A percentile compares a stretch with the other conserved stretches of the same genome.
Conservation (phyloP, 176 grass and related monocot species). For the Triticum monococcum region DNA sequence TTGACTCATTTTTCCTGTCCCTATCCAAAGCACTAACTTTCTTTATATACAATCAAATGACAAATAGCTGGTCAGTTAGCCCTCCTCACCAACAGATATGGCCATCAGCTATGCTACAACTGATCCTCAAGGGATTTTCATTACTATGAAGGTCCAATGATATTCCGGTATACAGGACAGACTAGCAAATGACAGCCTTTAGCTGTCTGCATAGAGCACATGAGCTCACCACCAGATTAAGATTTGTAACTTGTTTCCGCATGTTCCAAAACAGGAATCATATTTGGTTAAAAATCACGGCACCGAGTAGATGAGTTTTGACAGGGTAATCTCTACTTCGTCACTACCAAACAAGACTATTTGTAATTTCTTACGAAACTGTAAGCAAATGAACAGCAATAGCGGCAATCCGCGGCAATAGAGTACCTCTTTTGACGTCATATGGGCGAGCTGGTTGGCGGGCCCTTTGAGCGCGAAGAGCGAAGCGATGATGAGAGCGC, state of each 20-base stretch:
- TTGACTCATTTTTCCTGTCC: background rate
- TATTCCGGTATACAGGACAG: background rate
- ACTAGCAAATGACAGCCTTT: background rate
- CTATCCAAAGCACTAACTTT: background rate
- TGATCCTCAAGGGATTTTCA: background rate
- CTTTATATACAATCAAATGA: background rate
- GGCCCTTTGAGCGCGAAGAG: slow-evolving; percentile 96
- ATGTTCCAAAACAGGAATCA: background rate
- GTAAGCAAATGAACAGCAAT: background rate
- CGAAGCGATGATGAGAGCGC: slow-evolving; percentile 82
- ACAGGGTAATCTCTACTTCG: background rate
- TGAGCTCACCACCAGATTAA: background rate
- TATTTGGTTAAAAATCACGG: background rate
- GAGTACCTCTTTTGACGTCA: slow-evolving; percentile 89
- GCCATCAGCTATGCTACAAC: background rate
- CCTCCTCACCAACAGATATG: no score
- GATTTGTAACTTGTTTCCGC: background rate
- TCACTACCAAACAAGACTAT: background rate
- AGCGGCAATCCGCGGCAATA: background rate
- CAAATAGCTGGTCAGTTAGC: no score
- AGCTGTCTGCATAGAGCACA: background rate
- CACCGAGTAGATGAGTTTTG: background rate
- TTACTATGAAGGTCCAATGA: background rate
- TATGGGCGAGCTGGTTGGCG: slow-evolving; percentile 75
- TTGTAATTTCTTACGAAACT: background rate